Base-by-base conservation (phyloP, 495 filamentous ascomycete genomes). In the Symbiotaphrina buchneri region DNA sequence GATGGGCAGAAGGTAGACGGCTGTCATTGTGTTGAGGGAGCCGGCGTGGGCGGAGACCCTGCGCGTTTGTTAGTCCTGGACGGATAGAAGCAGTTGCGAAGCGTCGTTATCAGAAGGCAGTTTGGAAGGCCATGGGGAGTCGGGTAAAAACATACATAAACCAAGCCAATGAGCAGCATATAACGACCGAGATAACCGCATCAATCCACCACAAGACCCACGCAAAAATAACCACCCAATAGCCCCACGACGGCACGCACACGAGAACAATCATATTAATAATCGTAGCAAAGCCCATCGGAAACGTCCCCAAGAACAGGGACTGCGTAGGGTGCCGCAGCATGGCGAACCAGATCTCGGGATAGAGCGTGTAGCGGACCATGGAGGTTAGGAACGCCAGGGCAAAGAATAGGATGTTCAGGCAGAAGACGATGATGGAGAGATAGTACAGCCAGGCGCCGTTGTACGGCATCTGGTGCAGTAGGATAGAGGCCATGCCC, bases 271-370 rank as follows among this genome's bases (percentile, higher is more conserved):
- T 46, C 63, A 70, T 68, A 30, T 65, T 68, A 30, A 69, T 49
- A 14, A 71, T 63, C 3, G 65, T 75, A 0, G 65, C 61, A 10
- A 74, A 53, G 4, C 65, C 66, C 64, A 74, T 71, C 0, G 70
- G 70, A 20, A 72, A 52, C 0, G 63, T 63, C 0, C 65, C 70
- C 2, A 74, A 46, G 39, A 73, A 74, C 24, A 75, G 53, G 2
- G 58, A 63, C 36, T 75, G 66, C 0, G 49, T 47, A 0, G 68
- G 65, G 42, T 74, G 61, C 1, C 42, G 49, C 23, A 74, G 48
- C 64, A 74, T 67, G 10, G 46, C 54, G 0, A 8, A 28, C 52
- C 63, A 74, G 15, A 68, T 58, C 32, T 59, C 51, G 0, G 65
- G 68, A 36, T 69, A 74, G 1, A 73, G 32, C 0, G 43, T 47